A percentile compares a stretch with the other conserved stretches of the same genome.
These are phyloP conservation scores for Puccinellia tenuiflora DNA, from an alignment of 176 grass and related monocot species.

Conservation along the genomic window DNA sequence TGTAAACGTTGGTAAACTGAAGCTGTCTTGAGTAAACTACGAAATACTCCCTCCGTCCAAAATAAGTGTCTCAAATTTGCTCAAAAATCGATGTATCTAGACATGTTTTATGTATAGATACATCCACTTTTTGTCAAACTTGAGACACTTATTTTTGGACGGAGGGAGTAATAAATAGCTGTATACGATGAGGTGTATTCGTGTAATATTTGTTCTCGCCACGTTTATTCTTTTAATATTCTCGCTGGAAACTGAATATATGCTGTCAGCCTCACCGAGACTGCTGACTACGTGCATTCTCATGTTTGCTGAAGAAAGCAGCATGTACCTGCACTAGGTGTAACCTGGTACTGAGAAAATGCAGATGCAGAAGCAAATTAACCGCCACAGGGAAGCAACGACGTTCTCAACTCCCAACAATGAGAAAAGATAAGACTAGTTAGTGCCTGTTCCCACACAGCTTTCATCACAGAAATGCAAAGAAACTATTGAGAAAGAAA, in stretches of 20 bases:
- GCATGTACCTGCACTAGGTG: not conserved
- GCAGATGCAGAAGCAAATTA: slow-evolving; percentile 12
- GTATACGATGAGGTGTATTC: not conserved
- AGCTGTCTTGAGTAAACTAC: slow-evolving; percentile 14
- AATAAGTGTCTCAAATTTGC: no score
- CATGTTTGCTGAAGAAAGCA: slow-evolving; percentile 7
- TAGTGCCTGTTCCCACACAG: no score
- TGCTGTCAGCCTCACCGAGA: not conserved
- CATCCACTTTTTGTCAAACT: no score
- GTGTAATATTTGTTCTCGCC: not conserved
- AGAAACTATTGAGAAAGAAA: no score
- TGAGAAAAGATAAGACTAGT: no score
- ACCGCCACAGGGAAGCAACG: not conserved
- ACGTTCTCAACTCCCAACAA: no score
- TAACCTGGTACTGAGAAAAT: slow-evolving; percentile 5
- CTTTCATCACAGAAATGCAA: no score
- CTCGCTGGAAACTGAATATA: not conserved
- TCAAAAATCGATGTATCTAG: no score
- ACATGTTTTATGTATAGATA: no score
- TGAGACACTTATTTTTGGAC: no score
- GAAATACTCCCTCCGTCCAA: no score
- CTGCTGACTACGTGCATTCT: not conserved
- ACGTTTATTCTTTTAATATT: slow-evolving; percentile 17
- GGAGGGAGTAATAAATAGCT: not conserved
- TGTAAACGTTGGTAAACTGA: not conserved